These are phyloP conservation scores for Bruguiera gymnorhiza DNA, from an alignment of 345 rosid species.

Conservation along the genomic window DNA sequence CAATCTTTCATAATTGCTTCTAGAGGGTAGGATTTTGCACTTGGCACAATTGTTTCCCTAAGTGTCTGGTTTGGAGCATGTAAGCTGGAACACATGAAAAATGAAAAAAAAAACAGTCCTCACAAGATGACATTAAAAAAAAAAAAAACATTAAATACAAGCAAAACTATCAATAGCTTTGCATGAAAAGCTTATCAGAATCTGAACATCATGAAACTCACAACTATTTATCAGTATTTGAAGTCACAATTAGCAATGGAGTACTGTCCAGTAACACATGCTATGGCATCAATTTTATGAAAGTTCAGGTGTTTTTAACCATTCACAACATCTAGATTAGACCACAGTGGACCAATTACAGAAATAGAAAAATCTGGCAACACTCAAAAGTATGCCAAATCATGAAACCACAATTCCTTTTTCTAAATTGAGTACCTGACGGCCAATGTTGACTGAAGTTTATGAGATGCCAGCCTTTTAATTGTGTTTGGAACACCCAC, in stretches of 20 bases:
- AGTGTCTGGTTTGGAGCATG: conserved; percentile 94
- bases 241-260: background rate
- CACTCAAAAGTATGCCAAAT: background rate
- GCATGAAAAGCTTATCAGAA: background rate
- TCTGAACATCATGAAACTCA: background rate
- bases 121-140: background rate
- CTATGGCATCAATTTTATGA: background rate
- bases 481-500: conserved; percentile 99
- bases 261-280: no score
- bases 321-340: background rate
- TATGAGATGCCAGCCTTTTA: conserved; percentile 79
- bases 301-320: background rate
- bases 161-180: background rate
- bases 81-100: conserved; percentile 46
- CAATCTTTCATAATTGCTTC: conserved; percentile 92
- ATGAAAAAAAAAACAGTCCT: background rate
- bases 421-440: conserved; percentile 48
- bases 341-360: background rate
- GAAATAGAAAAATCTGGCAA: background rate
- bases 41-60: conserved; percentile 83
- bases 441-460: conserved; percentile 95
- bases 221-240: conserved; percentile 1
- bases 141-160: background rate
- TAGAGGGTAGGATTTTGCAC: conserved; percentile 92
- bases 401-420: background rate